Conservation (phyloP, 257 asterid genomes). For the Solanum chiquidenum region DNA sequence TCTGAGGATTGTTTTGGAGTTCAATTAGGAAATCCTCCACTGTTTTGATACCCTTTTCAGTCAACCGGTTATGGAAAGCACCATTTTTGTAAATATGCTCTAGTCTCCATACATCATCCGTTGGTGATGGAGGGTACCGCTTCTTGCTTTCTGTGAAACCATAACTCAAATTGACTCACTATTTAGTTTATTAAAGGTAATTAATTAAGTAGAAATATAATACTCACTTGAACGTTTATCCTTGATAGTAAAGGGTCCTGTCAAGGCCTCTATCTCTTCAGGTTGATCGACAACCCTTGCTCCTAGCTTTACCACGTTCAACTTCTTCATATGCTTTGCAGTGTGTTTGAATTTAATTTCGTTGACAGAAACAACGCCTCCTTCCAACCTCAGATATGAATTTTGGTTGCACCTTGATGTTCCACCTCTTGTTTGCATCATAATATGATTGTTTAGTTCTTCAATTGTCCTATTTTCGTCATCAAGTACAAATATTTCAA, state of each 20-base stretch:
- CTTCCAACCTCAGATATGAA: neutral
- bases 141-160: conserved; percentile 7
- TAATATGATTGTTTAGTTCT: neutral
- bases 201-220: too few species aligned
- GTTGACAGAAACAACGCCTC: neutral
- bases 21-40: conserved; percentile 13
- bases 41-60: neutral
- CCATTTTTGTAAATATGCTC: neutral
- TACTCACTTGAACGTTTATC: neutral
- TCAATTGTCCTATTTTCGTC: neutral
- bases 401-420: neutral
- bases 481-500: neutral
- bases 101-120: conserved; percentile 15
- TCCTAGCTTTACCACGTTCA: neutral
- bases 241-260: neutral
- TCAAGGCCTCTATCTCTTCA: neutral
- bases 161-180: neutral
- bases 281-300: neutral
- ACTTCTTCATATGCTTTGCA: neutral
- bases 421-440: neutral
- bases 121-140: conserved; percentile 11
- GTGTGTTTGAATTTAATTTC: neutral
- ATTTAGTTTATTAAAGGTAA: neutral
- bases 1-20: neutral
- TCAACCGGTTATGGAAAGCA: neutral